These are phyloP conservation scores for Colletotrichum musicola DNA, from an alignment of 2,329 filamentous ascomycete genomes.

Conservation along the genomic window DNA sequence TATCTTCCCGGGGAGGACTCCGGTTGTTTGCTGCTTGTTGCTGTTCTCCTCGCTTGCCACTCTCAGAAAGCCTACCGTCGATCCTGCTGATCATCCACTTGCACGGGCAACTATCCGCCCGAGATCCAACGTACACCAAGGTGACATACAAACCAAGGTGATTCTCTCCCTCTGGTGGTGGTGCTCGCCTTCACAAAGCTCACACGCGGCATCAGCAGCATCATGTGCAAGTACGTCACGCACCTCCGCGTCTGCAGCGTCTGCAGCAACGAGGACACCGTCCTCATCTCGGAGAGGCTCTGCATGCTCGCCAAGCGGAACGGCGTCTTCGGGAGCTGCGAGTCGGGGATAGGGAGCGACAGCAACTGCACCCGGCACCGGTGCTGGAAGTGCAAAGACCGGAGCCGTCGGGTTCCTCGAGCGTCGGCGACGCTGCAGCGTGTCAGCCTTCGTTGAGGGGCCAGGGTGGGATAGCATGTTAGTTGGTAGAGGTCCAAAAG, in stretches of 20 bases:
- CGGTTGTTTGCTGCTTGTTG: background rate
- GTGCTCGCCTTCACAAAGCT: background rate
- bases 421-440: constrained; percentile 21
- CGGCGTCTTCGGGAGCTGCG: constrained; percentile 53
- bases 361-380: constrained; percentile 47
- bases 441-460: constrained; percentile 19
- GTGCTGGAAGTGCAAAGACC: constrained; percentile 53
- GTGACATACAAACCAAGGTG: background rate
- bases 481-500: too few relatives aligned
- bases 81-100: background rate
- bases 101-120: background rate
- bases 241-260: constrained; percentile 51
- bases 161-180: background rate
- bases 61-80: background rate
- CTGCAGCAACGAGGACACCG: constrained; percentile 50
- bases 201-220: constrained; percentile 8
- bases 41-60: background rate
- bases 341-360: constrained; percentile 47
- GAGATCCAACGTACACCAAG: background rate
- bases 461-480: background rate
- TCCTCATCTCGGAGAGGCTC: constrained; percentile 52
- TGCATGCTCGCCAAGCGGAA: constrained; percentile 47
- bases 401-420: constrained; percentile 31
- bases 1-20: background rate
- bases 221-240: constrained; percentile 54